Conservation (phyloP, 228 moss, liverwort and hornwort genomes). For the Sphagnum magellanicum region DNA sequence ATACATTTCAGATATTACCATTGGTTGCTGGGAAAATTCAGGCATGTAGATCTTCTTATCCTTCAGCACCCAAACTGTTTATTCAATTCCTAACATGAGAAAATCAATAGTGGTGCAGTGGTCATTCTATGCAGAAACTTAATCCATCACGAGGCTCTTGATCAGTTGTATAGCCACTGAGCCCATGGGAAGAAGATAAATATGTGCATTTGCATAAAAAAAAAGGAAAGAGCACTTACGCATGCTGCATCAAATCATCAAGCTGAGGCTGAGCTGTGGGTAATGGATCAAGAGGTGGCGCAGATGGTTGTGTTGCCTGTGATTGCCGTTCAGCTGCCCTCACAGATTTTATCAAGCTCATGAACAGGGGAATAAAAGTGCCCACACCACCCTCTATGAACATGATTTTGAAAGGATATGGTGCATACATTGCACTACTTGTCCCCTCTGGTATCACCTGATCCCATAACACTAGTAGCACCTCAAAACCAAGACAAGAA, state of each 20-base stretch:
- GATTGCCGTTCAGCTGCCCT: constrained; percentile 51
- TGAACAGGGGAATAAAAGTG: constrained; percentile 85
- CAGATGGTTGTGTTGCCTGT: constrained; percentile 42
- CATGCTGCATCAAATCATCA: constrained; percentile 88
- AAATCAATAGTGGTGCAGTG: too few species aligned
- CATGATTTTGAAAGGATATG: constrained; percentile 67
- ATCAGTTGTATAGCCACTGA: too few species aligned
- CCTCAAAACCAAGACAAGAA: not conserved
- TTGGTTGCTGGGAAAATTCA: not conserved
- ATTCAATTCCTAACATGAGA: too few species aligned
- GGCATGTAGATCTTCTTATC: too few species aligned
- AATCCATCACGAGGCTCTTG: too few species aligned
- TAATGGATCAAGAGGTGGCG: constrained; percentile 72
- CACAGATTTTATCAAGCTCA: constrained; percentile 68
- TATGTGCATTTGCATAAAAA: too few species aligned
- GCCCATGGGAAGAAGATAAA: too few species aligned
- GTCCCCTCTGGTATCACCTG: constrained; percentile 90
- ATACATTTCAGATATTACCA: not conserved
- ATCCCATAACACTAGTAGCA: not conserved
- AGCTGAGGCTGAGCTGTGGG: constrained; percentile 69
- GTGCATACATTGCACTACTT: constrained; percentile 63
- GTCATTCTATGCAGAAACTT: too few species aligned
- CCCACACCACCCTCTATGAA: constrained; percentile 98
- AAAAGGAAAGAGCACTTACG: constrained; percentile 46
- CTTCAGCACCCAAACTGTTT: too few species aligned